Evolutionary conservation across 2,329 filamentous ascomycete genomes (phyloP), one percentile per base, ranked within the genome.

Genomic region (Alternaria triticina): DNA sequence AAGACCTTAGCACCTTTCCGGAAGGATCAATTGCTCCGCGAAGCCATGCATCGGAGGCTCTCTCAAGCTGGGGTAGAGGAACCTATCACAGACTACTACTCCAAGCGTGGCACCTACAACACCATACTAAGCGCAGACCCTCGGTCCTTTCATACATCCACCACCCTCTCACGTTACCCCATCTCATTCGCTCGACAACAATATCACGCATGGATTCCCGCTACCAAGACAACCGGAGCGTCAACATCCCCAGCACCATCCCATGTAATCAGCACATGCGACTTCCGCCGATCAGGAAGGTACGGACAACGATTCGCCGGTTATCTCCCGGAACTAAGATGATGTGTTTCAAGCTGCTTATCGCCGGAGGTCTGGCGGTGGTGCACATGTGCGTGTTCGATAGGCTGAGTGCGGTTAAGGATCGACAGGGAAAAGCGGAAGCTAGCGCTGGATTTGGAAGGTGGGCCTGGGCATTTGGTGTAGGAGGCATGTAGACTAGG

Each of bases 281-380:
- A 51, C 27, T 60, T 61, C 56, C 54, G 61, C 69, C 40, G 64
- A 74, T 72, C 59, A 62, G 71, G 71, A 68, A 74, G 71, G 71
- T 74, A 67, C 60, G 57, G 15, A 54, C 52, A 47, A 49, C 33
- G 57, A 61, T 64, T 69, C 60, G 65, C 55, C 54, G 55, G 30
- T 11, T 36, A 45, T 36, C 15, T 23, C 40, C 25, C 51, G 23
- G 28, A 33, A 61, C 56, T 58, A 58, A 63, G 54, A 59, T 47
- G 46, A 64, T 55, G 45, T 58, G 68, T 71, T 74, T 68, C 66
- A 68, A 36, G 54, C 52, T 33, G 54, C 58, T 71, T 70, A 70
- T 70, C 70, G 62, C 52, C 62, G 62, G 67, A 40, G 54, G 56
- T 54, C 36, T 55, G 55, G 57, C 52, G n/a, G 45, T 59, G 40